Evolutionary conservation across 176 grass and related monocot species (phyloP).

Genomic region (Avena eriantha): DNA sequence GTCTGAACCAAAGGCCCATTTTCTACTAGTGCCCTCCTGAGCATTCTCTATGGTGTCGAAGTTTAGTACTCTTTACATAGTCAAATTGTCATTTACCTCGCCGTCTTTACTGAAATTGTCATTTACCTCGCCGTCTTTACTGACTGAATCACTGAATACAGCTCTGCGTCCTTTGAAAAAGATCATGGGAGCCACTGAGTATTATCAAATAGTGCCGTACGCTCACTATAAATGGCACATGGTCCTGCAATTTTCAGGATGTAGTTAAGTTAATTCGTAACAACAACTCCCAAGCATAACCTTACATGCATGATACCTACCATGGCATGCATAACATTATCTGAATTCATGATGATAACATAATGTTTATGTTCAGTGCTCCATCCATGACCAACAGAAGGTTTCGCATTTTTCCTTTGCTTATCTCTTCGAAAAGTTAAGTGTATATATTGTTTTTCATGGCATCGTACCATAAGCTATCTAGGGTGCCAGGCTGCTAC

Average conservation of each 20-base stretch:
- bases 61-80: too few relatives aligned
- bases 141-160: background rate
- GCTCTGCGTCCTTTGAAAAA: background rate
- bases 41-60: too few relatives aligned
- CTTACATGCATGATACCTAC: constrained; percentile 10
- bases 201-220: background rate
- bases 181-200: background rate
- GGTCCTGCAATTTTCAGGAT: background rate
- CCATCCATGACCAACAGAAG: background rate
- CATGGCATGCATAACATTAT: background rate
- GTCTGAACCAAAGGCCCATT: too few relatives aligned
- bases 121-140: background rate
- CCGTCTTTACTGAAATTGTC: background rate
- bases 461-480: background rate
- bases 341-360: background rate
- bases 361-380: constrained; percentile 1
- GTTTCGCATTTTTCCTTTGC: background rate
- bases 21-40: too few relatives aligned
- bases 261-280: background rate
- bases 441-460: background rate
- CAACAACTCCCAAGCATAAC: background rate
- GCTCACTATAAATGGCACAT: background rate
- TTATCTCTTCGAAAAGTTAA: background rate
- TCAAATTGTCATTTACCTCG: too few relatives aligned
- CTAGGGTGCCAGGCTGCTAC: background rate